Base-by-base conservation (phyloP, 164 flowering plant species). In the Liquidambar formosana region DNA sequence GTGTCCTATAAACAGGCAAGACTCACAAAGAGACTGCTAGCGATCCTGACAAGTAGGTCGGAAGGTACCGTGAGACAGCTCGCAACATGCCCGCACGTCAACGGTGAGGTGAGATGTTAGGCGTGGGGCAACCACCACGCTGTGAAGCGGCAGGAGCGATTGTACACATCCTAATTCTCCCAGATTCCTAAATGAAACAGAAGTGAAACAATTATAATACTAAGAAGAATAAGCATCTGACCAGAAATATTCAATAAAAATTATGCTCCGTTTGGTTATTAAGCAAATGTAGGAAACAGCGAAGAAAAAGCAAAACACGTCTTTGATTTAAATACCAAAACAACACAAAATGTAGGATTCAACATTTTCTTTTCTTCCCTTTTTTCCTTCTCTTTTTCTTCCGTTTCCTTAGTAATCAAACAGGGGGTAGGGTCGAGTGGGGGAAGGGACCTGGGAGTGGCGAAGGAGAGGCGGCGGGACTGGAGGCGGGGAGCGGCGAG, bases 31-130 rank as follows among this genome's bases (percentile, higher is more conserved):
- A 80, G 68, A 87, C 81, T 80, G 90, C 73, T 91, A 94, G 93
- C 96, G 94, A 92, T 94, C 97, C 80, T 82, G 97, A 94, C 97
- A 94, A 94, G 96, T 75, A 71, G 92, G 88, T 81, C 85, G 72
- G 83, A 91, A 83, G 97, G 92, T 92, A 94, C 98, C 97, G 77
- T 92, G 88, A 72, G 86, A 86, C 84, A 94, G 84, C 93, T 92
- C 98, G 75, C 93, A 83, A 60, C 79, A 94, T 43, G 92, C 98
- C 54, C 93, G 85, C 61, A 68, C 77, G 21, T 79, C 74, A 61
- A 80, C 84, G n/a, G 88, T 71, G 56, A 86, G 79, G 75, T 88
- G 92, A 0, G 97, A 88, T 2, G 97, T 89, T 52, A 88, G 81
- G 67, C 84, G 67, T 10, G 79, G 25, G 3, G 85, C 79, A 16